These are phyloP conservation scores for Calonectria hongkongensis DNA, from an alignment of 2,329 filamentous ascomycete genomes.

Conservation along the genomic window DNA sequence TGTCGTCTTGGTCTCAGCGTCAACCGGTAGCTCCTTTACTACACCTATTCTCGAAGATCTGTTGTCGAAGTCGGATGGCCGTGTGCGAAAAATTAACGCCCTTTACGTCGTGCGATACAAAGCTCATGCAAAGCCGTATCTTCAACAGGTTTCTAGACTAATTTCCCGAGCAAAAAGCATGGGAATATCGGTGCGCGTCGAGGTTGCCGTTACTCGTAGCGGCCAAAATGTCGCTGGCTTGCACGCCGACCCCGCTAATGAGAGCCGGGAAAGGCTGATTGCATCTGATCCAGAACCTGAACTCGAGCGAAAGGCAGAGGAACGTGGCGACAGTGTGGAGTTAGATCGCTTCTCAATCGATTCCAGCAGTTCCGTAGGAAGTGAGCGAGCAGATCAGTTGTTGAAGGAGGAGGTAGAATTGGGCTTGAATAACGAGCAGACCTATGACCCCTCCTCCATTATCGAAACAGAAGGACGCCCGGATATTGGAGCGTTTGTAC, in stretches of 20 bases:
- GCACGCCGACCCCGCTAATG: conserved; percentile 34
- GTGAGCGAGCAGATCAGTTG: conserved; percentile 46
- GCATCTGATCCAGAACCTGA: conserved; percentile 39
- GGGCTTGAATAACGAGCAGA: conserved; percentile 43
- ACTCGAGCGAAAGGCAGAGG: not conserved
- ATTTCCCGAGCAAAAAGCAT: conserved; percentile 50
- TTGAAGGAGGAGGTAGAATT: conserved; percentile 53
- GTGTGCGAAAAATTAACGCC: conserved; percentile 49
- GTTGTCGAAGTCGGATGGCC: conserved; percentile 46
- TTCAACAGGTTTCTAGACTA: conserved; percentile 41
- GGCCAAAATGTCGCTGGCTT: conserved; percentile 27
- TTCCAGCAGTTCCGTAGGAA: conserved; percentile 43
- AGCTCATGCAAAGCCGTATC: conserved; percentile 47
- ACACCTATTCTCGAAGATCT: conserved; percentile 51
- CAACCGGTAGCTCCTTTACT: conserved; percentile 51
- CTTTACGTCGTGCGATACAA: conserved; percentile 49
- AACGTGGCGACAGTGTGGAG: conserved; percentile 43
- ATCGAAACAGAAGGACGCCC: conserved; percentile 51
- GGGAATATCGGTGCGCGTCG: conserved; percentile 47
- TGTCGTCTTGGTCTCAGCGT: conserved; percentile 48
- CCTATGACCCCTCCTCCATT: conserved; percentile 41
- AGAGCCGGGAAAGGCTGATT: conserved; percentile 51
- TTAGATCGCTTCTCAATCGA: conserved; percentile 52
- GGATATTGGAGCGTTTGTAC: conserved; percentile 49
- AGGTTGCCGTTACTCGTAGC: conserved; percentile 49